Conservation (phyloP, 2,329 filamentous ascomycete species). For the Lachnum nothofagi region DNA sequence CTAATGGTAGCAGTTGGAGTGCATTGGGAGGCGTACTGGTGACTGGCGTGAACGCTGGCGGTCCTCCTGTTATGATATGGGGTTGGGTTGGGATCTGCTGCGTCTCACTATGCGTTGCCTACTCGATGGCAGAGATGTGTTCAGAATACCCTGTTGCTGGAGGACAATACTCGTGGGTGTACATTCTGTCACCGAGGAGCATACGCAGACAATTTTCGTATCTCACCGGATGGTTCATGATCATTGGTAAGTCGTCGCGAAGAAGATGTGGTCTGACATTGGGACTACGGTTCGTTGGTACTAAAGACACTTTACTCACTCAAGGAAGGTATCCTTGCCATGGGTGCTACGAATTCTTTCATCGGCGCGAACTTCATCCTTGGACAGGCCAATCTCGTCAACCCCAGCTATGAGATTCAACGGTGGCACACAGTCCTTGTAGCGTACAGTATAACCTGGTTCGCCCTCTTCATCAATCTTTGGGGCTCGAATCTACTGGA, state of each 20-base stretch:
- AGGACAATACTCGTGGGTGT: constrained; percentile 55
- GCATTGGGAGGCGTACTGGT: constrained; percentile 52
- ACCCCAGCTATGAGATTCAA: constrained; percentile 46
- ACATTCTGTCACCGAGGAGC: constrained; percentile 47
- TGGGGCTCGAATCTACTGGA: constrained; percentile 47
- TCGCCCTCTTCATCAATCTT: constrained; percentile 45
- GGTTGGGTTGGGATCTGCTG: constrained; percentile 50
- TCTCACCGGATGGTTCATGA: constrained; percentile 46
- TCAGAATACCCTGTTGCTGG: constrained; percentile 51
- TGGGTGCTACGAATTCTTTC: constrained; percentile 51
- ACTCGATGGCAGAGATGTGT: constrained; percentile 56
- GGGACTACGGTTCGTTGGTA: too few species aligned
- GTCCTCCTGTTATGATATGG: constrained; percentile 55
- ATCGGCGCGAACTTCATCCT: constrained; percentile 52
- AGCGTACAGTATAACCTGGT: constrained; percentile 43
- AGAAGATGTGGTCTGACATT: not conserved
- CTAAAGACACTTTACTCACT: not conserved
- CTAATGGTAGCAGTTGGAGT: constrained; percentile 41
- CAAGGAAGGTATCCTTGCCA: constrained; percentile 35
- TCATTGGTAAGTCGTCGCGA: constrained; percentile 35
- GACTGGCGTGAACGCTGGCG: constrained; percentile 50
- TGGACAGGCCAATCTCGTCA: constrained; percentile 48
- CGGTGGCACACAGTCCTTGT: constrained; percentile 53
- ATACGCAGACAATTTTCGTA: constrained; percentile 41
- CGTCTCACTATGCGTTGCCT: constrained; percentile 48